A percentile compares a stretch with the other conserved stretches of the same genome.
phyloP scores from a whole-genome alignment of 2,329 filamentous ascomycete species.

The Ciborinia camelliae region DNA sequence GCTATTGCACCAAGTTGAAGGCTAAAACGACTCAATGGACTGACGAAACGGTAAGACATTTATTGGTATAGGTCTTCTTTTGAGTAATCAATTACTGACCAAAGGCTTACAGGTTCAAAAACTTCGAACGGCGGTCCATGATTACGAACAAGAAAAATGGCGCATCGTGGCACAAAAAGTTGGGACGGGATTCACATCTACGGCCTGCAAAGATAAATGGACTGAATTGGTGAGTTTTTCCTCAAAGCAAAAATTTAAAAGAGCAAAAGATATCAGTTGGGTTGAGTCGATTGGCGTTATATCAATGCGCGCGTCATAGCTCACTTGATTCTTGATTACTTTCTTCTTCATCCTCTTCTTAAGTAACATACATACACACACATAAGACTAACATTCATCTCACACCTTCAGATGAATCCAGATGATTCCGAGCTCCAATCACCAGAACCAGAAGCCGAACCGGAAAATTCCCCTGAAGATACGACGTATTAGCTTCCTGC shows the following conservation, averaged over 20 bases:
- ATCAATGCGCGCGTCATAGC: constrained; percentile 1
- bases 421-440: constrained; percentile 9
- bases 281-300: neutral
- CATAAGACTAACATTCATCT: constrained; percentile 4
- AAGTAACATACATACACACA: neutral
- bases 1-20: constrained; percentile 93
- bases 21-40: constrained; percentile 93
- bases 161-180: constrained; percentile 88
- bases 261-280: neutral
- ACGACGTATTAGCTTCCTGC: neutral
- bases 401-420: constrained; percentile 3
- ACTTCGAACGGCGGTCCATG: constrained; percentile 70
- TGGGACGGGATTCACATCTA: constrained; percentile 82
- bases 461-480: constrained; percentile 2
- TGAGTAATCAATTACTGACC: constrained; percentile 27
- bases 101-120: constrained; percentile 61
- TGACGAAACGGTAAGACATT: constrained; percentile 78
- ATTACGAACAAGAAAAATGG: constrained; percentile 92
- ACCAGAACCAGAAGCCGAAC: constrained; percentile 6
- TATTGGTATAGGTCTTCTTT: neutral
- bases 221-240: constrained; percentile 32
- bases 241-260: neutral
- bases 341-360: constrained; percentile 4
- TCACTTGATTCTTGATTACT: neutral
- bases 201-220: constrained; percentile 70